Evolutionary conservation across 352 stramenopile species (phyloP), one percentile per base, ranked within the genome.

Genomic region (Plasmopara viticola): DNA sequence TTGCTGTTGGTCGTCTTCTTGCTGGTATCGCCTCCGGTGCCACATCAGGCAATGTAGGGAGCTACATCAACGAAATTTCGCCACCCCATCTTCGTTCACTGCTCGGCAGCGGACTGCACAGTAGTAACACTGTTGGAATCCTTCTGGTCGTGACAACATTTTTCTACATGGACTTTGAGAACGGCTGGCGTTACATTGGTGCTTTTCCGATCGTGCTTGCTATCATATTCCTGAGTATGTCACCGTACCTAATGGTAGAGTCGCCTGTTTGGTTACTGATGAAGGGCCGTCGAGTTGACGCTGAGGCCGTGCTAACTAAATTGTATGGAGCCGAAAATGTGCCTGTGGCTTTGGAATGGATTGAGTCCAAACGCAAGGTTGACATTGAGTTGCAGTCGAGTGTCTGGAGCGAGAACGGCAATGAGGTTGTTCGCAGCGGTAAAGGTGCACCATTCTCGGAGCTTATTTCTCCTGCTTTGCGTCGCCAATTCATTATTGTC

Each of bases 101-200:
- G 9, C 68, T 78, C 28, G 67, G 67, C 14, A 60, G 58, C 5
- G 59, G 66, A 30, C 54, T 74, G 5, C 69, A 80, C 46, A 61
- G 66, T 46, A 55, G 52, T 8, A 68, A 78, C 33, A 74, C 72
- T 0, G 49, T 70, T 30, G 72, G 72, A 20, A 66, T 76, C 25
- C 50, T 83, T 25, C 51, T 74, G 30, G 72, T 78, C n/a, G 62
- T 56, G 4, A 68, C 53, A 2, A 68, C 68, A 8, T 74, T 85
- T 58, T 87, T 79, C 52, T 83, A 78, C 59, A 57, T 66, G 37
- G 64, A 81, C 60, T 74, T 74, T 14, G 43, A 64, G 14, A 64
- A 58, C 20, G 74, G 71, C 28, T 88, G 74, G 74, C 72, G 78
- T 8, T 72, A 78, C 54, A 78, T 81, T 52, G 77, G 70, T 42